Evolutionary conservation across 2,329 filamentous ascomycete genomes (phyloP), one percentile per base, ranked within the genome.

Genomic region (Fusarium praegraminearum): DNA sequence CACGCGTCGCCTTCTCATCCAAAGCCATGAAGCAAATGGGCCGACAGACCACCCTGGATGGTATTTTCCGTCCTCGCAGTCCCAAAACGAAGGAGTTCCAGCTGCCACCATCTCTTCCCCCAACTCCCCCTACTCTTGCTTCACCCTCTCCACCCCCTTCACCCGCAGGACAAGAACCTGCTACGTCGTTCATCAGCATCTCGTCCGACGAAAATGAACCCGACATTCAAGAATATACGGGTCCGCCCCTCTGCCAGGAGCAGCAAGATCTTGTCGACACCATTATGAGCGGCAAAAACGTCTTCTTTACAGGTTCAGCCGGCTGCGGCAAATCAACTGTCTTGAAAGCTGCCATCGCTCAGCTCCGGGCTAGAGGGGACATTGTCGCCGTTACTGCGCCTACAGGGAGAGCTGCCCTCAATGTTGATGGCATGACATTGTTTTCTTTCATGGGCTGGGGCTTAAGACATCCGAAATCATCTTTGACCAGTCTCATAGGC

Each of bases 281-380:
- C 1, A 87, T 89, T 28, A 62, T 82, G 5, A 78, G 77, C 4
- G 85, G 87, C 0, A 65, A 73, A 3, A 90, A 90, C 56, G 85
- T 90, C 12, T 91, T 90, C 73, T 90, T 87, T 69, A 90, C 88
- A 0, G 89, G 89, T 11, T 87, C 86, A 1, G 89, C 88, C 16
- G 89, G 89, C 1, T 75, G 65, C 7, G 76, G 75, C 7, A 78
- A 78, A 20, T 78, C 75, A 0, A 76, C 73, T 3, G 73, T 73
- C 2, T 35, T 77, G 1, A 73, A 71, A 28, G 69, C 68, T 7
- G 72, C 73, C 1, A 68, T 75, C 1, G 26, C 47, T 24, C 63
- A 22, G 30, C 60, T 77, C 2, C 5, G 38, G 16, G 26, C 3
- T 0, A 41, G 5, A 11, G 49, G 30, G 0, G 47, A 76, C 38